Conservation (phyloP, 495 filamentous ascomycete genomes). For the Darksidea phi region DNA sequence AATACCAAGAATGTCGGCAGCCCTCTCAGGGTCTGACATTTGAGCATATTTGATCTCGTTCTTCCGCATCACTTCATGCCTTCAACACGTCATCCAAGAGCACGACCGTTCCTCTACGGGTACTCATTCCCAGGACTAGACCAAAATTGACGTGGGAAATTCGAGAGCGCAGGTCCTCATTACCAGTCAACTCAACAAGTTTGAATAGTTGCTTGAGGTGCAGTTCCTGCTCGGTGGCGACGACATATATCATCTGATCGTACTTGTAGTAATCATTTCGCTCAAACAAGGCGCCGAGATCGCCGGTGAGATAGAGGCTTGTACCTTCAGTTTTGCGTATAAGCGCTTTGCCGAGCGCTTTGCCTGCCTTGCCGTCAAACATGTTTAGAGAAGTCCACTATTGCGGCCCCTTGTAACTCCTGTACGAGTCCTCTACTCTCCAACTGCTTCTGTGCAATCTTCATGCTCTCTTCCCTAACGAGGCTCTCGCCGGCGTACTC, state of each 20-base stretch:
- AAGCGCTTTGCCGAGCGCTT: constrained; percentile 67
- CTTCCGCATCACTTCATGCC: constrained; percentile 70
- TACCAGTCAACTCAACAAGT: constrained; percentile 65
- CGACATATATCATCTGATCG: constrained; percentile 77
- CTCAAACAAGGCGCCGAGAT: constrained; percentile 66
- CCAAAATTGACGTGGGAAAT: constrained; percentile 74
- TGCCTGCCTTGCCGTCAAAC: constrained; percentile 81
- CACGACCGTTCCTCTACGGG: constrained; percentile 66
- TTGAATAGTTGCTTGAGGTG: constrained; percentile 73
- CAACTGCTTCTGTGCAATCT: constrained; percentile 61
- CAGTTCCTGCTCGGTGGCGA: constrained; percentile 66
- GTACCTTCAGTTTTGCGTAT: constrained; percentile 69
- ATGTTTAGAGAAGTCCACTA: constrained; percentile 67
- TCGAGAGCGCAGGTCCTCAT: constrained; percentile 57
- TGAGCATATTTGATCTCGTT: constrained; percentile 65
- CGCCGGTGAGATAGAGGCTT: constrained; percentile 67
- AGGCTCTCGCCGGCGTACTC: constrained; percentile 95
- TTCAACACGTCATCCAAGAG: constrained; percentile 71
- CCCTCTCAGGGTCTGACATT: constrained; percentile 59
- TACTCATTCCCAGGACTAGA: constrained; percentile 70
- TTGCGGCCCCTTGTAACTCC: constrained; percentile 81
- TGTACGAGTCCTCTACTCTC: constrained; percentile 70
- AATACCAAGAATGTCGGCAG: constrained; percentile 59
- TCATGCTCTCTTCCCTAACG: constrained; percentile 77
- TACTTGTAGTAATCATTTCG: constrained; percentile 63